Conservation (phyloP, 2,329 filamentous ascomycete genomes). For the Scedosporium boydii region DNA sequence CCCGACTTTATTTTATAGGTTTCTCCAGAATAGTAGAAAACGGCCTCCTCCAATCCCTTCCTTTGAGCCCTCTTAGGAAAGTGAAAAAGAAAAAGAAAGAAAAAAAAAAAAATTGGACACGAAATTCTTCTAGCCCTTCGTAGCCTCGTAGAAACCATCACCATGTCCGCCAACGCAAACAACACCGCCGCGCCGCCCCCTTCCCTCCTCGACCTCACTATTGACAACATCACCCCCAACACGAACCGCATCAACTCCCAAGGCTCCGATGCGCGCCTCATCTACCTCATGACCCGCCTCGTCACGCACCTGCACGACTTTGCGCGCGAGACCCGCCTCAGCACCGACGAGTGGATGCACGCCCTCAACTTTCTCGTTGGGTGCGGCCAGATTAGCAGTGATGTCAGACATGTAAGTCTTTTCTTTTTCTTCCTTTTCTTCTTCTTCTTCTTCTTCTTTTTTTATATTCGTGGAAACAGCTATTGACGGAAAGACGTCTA, state of each 20-base stretch:
- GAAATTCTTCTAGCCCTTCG: not conserved
- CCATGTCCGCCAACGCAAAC: not conserved
- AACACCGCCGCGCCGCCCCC: constrained; percentile 2
- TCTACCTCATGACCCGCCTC: constrained; percentile 59
- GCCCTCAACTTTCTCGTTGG: constrained; percentile 59
- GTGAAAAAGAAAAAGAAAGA: too few species aligned
- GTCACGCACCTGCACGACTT: constrained; percentile 70
- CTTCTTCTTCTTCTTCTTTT: not conserved
- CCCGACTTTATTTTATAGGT: not conserved
- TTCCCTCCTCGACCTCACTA: constrained; percentile 44
- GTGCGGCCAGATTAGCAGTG: constrained; percentile 58
- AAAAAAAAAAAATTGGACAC: too few species aligned
- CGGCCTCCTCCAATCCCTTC: too few species aligned
- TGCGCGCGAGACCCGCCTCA: constrained; percentile 63
- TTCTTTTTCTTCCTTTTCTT: too few species aligned
- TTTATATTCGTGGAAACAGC: not conserved
- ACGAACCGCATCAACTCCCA: constrained; percentile 61
- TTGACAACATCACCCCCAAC: constrained; percentile 67
- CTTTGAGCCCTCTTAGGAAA: too few species aligned
- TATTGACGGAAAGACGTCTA: constrained; percentile 14
- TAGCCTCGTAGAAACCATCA: not conserved
- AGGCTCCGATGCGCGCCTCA: constrained; percentile 49
- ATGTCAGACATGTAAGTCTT: constrained; percentile 51
- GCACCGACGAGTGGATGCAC: constrained; percentile 63
- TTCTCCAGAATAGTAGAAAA: too few species aligned